Percentiles rank a stretch among this genome's conserved stretches.
Conservation (phyloP, 805 yeast species). For the Wickerhamiella lipophila region DNA sequence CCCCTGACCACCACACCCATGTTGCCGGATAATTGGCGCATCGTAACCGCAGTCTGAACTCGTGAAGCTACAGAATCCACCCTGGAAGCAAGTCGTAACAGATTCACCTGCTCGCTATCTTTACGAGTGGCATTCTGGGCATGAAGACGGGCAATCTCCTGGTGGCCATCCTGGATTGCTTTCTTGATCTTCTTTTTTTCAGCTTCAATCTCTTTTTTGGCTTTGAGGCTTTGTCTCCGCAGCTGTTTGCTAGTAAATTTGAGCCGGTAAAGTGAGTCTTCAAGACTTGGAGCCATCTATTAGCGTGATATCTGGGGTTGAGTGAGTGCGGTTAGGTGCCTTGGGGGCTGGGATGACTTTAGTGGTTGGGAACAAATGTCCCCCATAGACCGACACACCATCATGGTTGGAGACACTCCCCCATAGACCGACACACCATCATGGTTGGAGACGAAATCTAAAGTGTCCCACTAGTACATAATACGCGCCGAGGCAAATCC, state of each 20-base stretch:
- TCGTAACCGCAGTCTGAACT: slow-evolving; percentile 95
- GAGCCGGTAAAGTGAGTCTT: slow-evolving; percentile 24
- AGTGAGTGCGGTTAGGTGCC: too few species aligned
- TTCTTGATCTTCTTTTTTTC: slow-evolving; percentile 85
- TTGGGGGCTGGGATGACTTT: not conserved
- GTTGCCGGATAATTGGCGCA: slow-evolving; percentile 87
- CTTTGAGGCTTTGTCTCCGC: slow-evolving; percentile 75
- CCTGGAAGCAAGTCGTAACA: slow-evolving; percentile 70
- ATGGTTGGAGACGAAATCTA: not conserved
- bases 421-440: too few species aligned
- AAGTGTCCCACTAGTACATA: not conserved
- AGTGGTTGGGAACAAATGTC: too few species aligned
- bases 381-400: too few species aligned
- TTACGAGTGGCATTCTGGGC: slow-evolving; percentile 95
- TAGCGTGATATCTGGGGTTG: not conserved
- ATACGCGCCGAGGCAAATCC: not conserved
- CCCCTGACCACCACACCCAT: slow-evolving; percentile 90
- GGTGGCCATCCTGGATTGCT: slow-evolving; percentile 72
- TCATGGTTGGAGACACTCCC: too few species aligned
- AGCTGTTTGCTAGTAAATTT: slow-evolving; percentile 88
- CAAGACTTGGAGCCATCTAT: slow-evolving; percentile 21
- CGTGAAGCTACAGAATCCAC: slow-evolving; percentile 93
- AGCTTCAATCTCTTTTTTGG: slow-evolving; percentile 76
- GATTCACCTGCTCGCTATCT: slow-evolving; percentile 68
- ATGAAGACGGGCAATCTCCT: slow-evolving; percentile 84